These are phyloP conservation scores for Cercospora beticola DNA, from an alignment of 2,329 filamentous ascomycete species.

Conservation along the genomic window DNA sequence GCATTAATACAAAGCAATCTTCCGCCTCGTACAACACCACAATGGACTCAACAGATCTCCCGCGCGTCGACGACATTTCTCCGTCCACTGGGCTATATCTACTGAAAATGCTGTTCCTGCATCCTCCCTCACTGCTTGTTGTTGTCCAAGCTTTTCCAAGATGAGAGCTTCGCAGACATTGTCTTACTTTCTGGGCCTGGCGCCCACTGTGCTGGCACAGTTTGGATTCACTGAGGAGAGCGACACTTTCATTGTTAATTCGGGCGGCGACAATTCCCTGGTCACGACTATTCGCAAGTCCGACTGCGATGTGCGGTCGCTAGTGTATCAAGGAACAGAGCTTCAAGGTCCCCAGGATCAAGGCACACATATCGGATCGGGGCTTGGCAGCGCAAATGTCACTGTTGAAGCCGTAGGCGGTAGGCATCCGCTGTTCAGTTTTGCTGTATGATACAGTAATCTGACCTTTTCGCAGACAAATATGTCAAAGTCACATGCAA, in stretches of 20 bases:
- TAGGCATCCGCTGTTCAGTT: background rate
- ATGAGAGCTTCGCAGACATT: background rate
- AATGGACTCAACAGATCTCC: background rate
- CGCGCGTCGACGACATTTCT: background rate
- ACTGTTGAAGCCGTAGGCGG: slow-evolving; percentile 14
- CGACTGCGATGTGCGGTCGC: slow-evolving; percentile 19
- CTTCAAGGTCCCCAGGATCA: slow-evolving; percentile 8
- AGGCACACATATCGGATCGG: slow-evolving; percentile 21
- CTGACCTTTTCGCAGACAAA: slow-evolving; percentile 4
- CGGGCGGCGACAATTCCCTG: slow-evolving; percentile 12
- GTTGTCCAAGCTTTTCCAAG: background rate
- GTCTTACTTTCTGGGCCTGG: slow-evolving; percentile 3
- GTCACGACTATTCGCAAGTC: slow-evolving; percentile 18
- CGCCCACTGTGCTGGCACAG: slow-evolving; percentile 4
- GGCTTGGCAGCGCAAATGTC: slow-evolving; percentile 18
- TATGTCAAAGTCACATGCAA: slow-evolving; percentile 22
- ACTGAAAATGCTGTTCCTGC: background rate
- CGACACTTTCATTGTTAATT: slow-evolving; percentile 17
- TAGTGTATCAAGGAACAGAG: slow-evolving; percentile 16
- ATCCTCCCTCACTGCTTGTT: background rate
- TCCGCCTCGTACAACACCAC: background rate
- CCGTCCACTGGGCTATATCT: background rate
- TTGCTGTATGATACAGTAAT: background rate
- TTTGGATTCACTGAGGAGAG: slow-evolving; percentile 18
- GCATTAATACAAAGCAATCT: background rate